Conservation (phyloP, 306 rosid genomes). For the Chamaecrista fasciculata region DNA sequence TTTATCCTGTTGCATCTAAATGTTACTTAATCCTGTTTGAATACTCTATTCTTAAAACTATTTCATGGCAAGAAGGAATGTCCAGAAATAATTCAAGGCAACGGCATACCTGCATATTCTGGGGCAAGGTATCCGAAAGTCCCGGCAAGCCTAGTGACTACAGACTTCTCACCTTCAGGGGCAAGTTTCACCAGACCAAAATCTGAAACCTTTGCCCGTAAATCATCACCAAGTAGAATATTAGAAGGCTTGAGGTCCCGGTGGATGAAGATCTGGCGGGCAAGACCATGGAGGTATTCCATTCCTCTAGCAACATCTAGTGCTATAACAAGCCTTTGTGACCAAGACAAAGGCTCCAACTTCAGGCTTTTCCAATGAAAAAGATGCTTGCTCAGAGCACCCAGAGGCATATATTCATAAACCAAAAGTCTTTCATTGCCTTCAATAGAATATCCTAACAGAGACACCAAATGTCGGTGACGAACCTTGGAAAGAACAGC, state of each 20-base stretch:
- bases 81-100: neutral
- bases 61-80: slow-evolving; percentile 19
- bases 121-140: slow-evolving; percentile 93
- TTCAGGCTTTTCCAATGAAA: slow-evolving; percentile 68
- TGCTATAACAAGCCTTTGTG: slow-evolving; percentile 65
- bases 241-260: slow-evolving; percentile 81
- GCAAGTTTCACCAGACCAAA: slow-evolving; percentile 90
- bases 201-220: slow-evolving; percentile 76
- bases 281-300: slow-evolving; percentile 71
- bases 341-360: slow-evolving; percentile 67
- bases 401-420: slow-evolving; percentile 75
- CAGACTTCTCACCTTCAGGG: slow-evolving; percentile 67
- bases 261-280: slow-evolving; percentile 69
- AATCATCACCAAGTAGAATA: slow-evolving; percentile 61
- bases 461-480: slow-evolving; percentile 75
- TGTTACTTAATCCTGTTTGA: slow-evolving; percentile 14
- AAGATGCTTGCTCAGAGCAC: slow-evolving; percentile 80
- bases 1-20: neutral
- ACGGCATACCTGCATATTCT: slow-evolving; percentile 67
- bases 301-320: slow-evolving; percentile 82
- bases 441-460: slow-evolving; percentile 61
- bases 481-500: slow-evolving; percentile 76
- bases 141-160: slow-evolving; percentile 75
- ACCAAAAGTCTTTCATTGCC: slow-evolving; percentile 71
- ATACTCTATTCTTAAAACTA: slow-evolving; percentile 10